Base-by-base conservation (phyloP, 495 filamentous ascomycete species). In the Stereocaulon alpinum region DNA sequence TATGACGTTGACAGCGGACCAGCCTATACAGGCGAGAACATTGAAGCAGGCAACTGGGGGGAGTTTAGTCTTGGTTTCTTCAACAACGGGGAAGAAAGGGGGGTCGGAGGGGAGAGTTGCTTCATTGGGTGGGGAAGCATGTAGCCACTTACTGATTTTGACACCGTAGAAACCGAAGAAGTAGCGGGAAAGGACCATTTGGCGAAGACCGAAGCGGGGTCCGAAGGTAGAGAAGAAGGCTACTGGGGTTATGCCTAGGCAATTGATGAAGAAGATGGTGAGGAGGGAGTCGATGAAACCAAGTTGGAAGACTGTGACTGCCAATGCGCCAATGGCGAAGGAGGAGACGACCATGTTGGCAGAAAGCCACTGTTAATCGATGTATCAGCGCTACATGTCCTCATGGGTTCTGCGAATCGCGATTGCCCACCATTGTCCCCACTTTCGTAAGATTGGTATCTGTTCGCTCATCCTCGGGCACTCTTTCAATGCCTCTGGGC, bases 141-240 rank as follows among this genome's bases (percentile, higher is more conserved):
- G 53, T 40, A 54, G 27, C n/a, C 18, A 78, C 82, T 75, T 74
- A 86, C 83, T 82, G 59, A 88, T 67, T 72, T 88, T 89, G 52
- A 84, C 84, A 14, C 78, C 80, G 64, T 81, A 83, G 72, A 79
- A 89, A 43, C 87, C 88, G 66, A 90, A 92, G 74, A 76, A 94
- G 72, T 86, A 91, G 27, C 88, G 76, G 6, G 86, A 88, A n/a
- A 92, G 77, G 5, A 91, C 83, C 85, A 94, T 90, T 71, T 94
- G 89, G 45, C 88, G 82, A 56, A 94, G 72, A 10, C 88, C 89
- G 67, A 91, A 91, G 6, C 70, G 69, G 15, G 88, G 84, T 6
- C 89, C 89, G 61, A 91, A 89, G 24, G 84, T 86, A 4, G 84
- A 85, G 75, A 90, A 91, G 75, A 87, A 87, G 76, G 81, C 85